A percentile compares a stretch with the other conserved stretches of the same genome.
phyloP scores from a whole-genome alignment of 441 rosid species.

The Erodium moschatum region DNA sequence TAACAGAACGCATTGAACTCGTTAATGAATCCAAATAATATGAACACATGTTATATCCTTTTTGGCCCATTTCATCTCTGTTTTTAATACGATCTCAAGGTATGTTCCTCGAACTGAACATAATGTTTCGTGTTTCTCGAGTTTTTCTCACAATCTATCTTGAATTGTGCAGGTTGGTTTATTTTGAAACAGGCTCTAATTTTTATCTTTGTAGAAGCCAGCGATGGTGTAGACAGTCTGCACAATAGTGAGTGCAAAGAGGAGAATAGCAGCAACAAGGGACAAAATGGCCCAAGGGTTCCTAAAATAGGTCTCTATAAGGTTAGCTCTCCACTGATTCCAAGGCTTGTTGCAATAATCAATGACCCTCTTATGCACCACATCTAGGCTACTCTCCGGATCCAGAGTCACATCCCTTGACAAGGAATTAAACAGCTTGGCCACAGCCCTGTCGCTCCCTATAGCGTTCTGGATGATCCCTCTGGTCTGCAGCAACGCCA shows the following conservation, averaged over 20 bases:
- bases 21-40: background rate
- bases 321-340: constrained; percentile 39
- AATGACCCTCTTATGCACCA: constrained; percentile 23
- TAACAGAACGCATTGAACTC: background rate
- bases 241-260: constrained; percentile 31
- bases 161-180: too few species aligned
- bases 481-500: constrained; percentile 28
- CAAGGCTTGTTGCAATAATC: constrained; percentile 29
- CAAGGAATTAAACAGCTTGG: constrained; percentile 36
- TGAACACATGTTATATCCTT: too few species aligned
- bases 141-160: too few species aligned
- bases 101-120: too few species aligned
- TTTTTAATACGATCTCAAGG: too few species aligned
- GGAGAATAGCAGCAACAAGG: constrained; percentile 27
- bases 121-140: too few species aligned
- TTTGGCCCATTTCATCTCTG: too few species aligned
- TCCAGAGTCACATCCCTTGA: constrained; percentile 29
- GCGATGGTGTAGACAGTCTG: constrained; percentile 1
- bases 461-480: constrained; percentile 37
- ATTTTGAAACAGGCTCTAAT: too few species aligned
- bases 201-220: too few species aligned
- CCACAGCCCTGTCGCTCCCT: constrained; percentile 39
- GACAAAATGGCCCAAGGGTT: constrained; percentile 37
- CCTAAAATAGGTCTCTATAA: constrained; percentile 30
- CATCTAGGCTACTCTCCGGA: constrained; percentile 23